A percentile compares a stretch with the other conserved stretches of the same genome.
These are phyloP conservation scores for Allantophomopsis cytisporea DNA, from an alignment of 2,329 filamentous ascomycete species.

Conservation along the genomic window DNA sequence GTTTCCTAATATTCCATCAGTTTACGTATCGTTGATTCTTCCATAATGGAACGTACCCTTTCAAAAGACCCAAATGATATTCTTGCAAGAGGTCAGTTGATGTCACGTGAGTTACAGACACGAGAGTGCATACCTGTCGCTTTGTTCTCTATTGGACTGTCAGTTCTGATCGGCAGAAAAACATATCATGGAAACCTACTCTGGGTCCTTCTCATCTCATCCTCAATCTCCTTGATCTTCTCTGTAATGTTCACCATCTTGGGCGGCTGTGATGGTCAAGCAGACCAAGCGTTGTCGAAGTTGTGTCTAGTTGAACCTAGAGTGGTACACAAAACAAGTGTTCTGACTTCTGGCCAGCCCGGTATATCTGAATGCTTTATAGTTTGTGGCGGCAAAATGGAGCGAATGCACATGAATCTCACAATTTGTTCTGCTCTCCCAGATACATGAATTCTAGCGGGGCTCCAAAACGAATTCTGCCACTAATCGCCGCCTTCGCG, in stretches of 20 bases:
- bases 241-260: constrained; percentile 99
- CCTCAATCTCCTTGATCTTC: constrained; percentile 99
- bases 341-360: constrained; percentile 2
- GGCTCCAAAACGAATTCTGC: too few species aligned
- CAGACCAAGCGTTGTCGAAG: too few species aligned
- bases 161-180: neutral
- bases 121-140: constrained; percentile 63
- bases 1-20: constrained; percentile 50
- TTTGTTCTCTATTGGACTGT: constrained; percentile 68
- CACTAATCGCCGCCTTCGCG: too few species aligned
- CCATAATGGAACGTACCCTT: constrained; percentile 53
- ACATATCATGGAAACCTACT: constrained; percentile 44
- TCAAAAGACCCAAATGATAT: constrained; percentile 94
- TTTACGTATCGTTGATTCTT: neutral
- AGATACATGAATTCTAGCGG: too few species aligned
- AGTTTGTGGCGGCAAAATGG: too few species aligned
- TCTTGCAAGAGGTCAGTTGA: constrained; percentile 36
- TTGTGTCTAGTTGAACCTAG: too few species aligned
- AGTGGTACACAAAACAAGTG: too few species aligned
- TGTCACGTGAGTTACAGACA: constrained; percentile 10
- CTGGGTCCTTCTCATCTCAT: constrained; percentile 98
- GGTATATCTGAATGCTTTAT: too few species aligned
- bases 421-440: too few species aligned
- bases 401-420: too few species aligned
- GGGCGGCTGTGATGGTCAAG: constrained; percentile 5